Base-by-base conservation (phyloP, 495 filamentous ascomycete genomes). In the Endocarpon pusillum region DNA sequence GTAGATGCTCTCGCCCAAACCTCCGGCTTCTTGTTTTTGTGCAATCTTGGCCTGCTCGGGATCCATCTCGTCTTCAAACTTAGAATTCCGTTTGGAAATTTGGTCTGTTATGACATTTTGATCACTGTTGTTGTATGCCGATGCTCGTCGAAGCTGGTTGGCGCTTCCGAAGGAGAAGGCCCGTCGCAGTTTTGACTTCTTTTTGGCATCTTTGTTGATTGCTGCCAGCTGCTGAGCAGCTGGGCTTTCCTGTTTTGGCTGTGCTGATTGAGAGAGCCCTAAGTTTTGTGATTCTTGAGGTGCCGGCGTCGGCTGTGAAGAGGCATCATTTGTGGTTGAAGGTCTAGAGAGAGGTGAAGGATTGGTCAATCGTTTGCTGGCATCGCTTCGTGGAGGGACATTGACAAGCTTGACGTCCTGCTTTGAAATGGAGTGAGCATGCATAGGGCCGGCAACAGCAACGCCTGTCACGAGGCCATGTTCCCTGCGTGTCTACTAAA, bases 91-190 rank as follows among this genome's bases (percentile, higher is more conserved):
- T 19, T 81, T 55, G 43, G 75, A 75, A 19, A 76, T 67, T 0
- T 69, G 60, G 8, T 76, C 73, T 10, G 53, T 52, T 18, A 62
- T 61, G 22, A 67, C 64, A 30, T 58, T 57, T 20, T 69, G 70
- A 26, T 51, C 54, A 3, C 62, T 48, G 41, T 67, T 75, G 38
- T 72, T 73, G 42, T 75, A 78, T 4, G 71, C 71, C 10, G 74
- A 82, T 3, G 73, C 65, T 42, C 80, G 81, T 34, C 82, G 67
- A 23, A 99, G 68, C 50, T 99, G 91, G 7, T 86, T 82, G 26
- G 87, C 81, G 50, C 91, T 94, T 14, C 89, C 86, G 55, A 99
- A 99, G 0, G 91, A 96, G 52, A 99, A 94, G 2, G 89, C 89
- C 47, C 89, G 71, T 37, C 89, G 68, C 30, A 99, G 59, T 33